These are phyloP conservation scores for Amaranthus cruentus DNA, from an alignment of 148 eudicot species.

Conservation along the genomic window DNA sequence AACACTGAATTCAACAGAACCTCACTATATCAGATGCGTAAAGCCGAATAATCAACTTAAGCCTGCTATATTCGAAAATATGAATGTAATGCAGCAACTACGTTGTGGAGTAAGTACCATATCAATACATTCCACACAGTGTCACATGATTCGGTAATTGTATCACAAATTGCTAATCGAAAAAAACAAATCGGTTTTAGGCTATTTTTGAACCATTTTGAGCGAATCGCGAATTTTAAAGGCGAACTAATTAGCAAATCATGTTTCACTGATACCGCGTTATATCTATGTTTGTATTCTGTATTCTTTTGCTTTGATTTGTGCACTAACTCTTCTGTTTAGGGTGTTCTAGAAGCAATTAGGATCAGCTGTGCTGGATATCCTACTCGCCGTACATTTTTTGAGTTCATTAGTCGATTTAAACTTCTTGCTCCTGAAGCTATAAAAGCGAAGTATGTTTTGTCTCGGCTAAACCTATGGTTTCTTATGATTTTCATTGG, in stretches of 20 bases:
- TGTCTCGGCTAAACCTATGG: conserved; percentile 13
- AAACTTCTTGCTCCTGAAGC: conserved; percentile 78
- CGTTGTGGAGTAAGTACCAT: conserved; percentile 96
- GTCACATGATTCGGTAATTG: background rate
- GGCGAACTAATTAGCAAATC: no score
- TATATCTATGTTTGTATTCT: background rate
- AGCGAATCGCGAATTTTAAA: no score
- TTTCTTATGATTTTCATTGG: conserved; percentile 5
- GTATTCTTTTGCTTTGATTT: conserved; percentile 3
- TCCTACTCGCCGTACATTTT: conserved; percentile 85
- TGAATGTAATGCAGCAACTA: conserved; percentile 86
- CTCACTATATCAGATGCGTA: conserved; percentile 97
- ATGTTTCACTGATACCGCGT: no score
- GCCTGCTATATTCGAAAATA: conserved; percentile 93
- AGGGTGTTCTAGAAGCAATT: conserved; percentile 99
- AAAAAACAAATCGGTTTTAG: no score
- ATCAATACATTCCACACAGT: background rate
- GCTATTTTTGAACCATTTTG: no score
- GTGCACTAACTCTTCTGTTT: conserved; percentile 30
- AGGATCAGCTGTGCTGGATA: conserved; percentile 97
- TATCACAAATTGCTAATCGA: no score
- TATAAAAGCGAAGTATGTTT: conserved; percentile 66
- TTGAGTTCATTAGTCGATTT: conserved; percentile 74
- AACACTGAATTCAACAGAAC: conserved; percentile 89
- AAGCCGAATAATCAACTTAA: conserved; percentile 93